A percentile compares a stretch with the other conserved stretches of the same genome.
Conservation (phyloP, 202 grass and related monocot genomes). For the Sporobolus alterniflorus region DNA sequence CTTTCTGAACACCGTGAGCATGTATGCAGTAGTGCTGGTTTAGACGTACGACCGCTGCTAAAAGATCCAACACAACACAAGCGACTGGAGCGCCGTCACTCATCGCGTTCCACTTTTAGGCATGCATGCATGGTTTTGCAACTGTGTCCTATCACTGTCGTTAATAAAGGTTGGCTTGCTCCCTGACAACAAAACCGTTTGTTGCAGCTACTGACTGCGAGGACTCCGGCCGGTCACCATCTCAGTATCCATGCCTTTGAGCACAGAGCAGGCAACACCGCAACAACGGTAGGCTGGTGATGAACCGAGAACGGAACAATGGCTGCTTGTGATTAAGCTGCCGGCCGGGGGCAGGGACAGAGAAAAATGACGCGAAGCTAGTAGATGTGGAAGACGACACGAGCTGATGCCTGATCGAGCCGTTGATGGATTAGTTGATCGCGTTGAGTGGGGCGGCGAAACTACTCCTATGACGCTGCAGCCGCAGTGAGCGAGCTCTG, state of each 20-base stretch:
- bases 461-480: neutral
- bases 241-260: neutral
- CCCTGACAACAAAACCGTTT: neutral
- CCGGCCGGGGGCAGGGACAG: neutral
- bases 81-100: slow-evolving; percentile 16
- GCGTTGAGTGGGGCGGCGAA: slow-evolving; percentile 37
- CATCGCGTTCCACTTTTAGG: slow-evolving; percentile 24
- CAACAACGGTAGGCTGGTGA: no score
- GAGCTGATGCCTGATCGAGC: neutral
- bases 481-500: neutral
- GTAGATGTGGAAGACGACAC: slow-evolving; percentile 13
- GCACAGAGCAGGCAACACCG: neutral
- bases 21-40: neutral
- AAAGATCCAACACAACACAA: neutral
- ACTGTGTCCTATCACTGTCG: slow-evolving; percentile 16
- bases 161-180: slow-evolving; percentile 4
- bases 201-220: neutral
- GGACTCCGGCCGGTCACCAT: no score
- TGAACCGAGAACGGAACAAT: slow-evolving; percentile 1
- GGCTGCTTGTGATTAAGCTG: neutral
- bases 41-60: neutral
- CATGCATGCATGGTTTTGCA: slow-evolving; percentile 15
- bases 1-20: slow-evolving; percentile 23
- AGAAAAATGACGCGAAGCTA: neutral
- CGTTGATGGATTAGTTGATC: neutral